These are phyloP conservation scores for Zygosaccharomyces kombuchaensis DNA, from an alignment of 805 yeast genomes.

Conservation along the genomic window DNA sequence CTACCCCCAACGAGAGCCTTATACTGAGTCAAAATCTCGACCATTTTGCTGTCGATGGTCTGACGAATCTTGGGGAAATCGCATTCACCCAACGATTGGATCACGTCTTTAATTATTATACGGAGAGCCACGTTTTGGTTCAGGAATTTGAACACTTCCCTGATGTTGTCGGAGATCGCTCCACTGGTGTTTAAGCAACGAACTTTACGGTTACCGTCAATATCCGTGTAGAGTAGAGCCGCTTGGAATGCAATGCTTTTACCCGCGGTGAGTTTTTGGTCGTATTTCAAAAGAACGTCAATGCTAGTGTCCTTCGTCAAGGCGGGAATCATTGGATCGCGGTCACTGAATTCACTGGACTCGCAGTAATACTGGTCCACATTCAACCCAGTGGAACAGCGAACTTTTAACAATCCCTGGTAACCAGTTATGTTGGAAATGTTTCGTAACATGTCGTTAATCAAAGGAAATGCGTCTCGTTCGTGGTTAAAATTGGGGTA, in stretches of 20 bases:
- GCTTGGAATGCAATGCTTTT: conserved; percentile 87
- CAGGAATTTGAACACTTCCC: conserved; percentile 71
- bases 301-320: conserved; percentile 59
- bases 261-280: conserved; percentile 59
- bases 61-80: conserved; percentile 46
- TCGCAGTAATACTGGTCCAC: conserved; percentile 71
- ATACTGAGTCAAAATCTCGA: conserved; percentile 56
- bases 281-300: conserved; percentile 70
- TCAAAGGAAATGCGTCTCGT: conserved; percentile 64
- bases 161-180: conserved; percentile 69
- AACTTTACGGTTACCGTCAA: conserved; percentile 72
- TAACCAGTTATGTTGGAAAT: conserved; percentile 57
- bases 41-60: conserved; percentile 49
- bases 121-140: conserved; percentile 67
- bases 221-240: conserved; percentile 79
- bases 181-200: conserved; percentile 82
- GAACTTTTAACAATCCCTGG: conserved; percentile 76
- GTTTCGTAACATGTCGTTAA: conserved; percentile 53
- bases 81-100: conserved; percentile 40
- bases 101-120: conserved; percentile 49
- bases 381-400: conserved; percentile 85
- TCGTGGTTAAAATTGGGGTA: conserved; percentile 66
- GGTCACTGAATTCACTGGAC: conserved; percentile 39
- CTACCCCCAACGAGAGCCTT: conserved; percentile 44
- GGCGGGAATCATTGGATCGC: conserved; percentile 69